Evolutionary conservation across 2,329 filamentous ascomycete genomes (phyloP), one percentile per base, ranked within the genome.

Genomic region (Talaromyces sp.): DNA sequence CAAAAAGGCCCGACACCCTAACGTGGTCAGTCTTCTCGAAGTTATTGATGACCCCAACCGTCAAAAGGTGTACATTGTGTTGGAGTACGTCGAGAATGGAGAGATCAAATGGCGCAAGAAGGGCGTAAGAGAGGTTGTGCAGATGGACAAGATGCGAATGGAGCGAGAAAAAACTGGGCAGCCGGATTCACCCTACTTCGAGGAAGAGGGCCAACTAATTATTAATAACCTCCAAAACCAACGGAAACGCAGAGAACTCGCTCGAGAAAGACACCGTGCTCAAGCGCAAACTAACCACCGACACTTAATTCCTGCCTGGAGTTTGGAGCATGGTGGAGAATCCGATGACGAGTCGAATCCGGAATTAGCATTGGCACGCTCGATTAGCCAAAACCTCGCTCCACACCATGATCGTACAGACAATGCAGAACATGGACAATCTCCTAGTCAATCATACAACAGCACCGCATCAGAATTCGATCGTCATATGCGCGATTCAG

Each of bases 1-100:
- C 72, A 99, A 99, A 79, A 99, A 99, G 82, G 96, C 96, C 63
- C 89, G 94, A 34, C 95, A 99, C 77, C 90, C 92, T n/a, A 97
- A 99, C 74, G 92, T 99, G 47, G 95, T 99, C 68, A 93, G 92
- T 72, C 83, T 99, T 45, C 86, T 98, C 69, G 95, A 99, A 80
- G 93, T 99, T 73, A 98, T 99, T 72, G 95, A 99, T 76, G 95
- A 99, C 75, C 94, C 94, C 1, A 92, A 93, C 72, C 88, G 93
- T 66, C 95, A 96, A 81, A 99, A 99, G 80, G 97, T 99, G 68
- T 99, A 99, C 80, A 94, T 99, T 80, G 92, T 98, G 22, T 85
- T 99, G 51, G 95, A 99, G 77, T 94, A 94, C 77, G 93, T 97
- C 65, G 92, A 97, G 75, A 86, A 94, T 47, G 94, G 95, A 61